Evolutionary conservation across 1,284 basidiomycete genomes (phyloP).

Genomic region (Inonotus hispidus): DNA sequence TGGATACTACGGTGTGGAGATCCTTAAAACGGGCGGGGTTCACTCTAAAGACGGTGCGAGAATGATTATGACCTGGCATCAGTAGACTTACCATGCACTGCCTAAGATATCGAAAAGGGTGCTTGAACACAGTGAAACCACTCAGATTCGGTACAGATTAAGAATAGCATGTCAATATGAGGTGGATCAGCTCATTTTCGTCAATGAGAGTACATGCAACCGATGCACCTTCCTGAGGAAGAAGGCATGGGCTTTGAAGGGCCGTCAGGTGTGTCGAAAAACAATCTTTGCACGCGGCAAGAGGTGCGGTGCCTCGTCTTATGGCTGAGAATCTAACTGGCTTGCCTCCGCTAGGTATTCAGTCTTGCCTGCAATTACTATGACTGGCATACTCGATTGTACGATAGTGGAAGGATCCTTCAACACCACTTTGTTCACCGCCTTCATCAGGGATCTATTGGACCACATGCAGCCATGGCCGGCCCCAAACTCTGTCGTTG

Average conservation of each 20-base stretch:
- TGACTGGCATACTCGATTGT: conserved; percentile 25
- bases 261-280: conserved; percentile 24
- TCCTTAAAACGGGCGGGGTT: conserved; percentile 21
- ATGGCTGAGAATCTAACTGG: conserved; percentile 11
- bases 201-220: no score
- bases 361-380: conserved; percentile 24
- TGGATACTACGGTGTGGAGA: conserved; percentile 22
- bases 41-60: conserved; percentile 22
- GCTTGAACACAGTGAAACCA: conserved; percentile 24
- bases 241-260: conserved; percentile 28
- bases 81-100: not conserved
- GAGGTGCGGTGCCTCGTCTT: conserved; percentile 22
- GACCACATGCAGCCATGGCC: conserved; percentile 29
- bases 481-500: conserved; percentile 26
- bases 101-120: conserved; percentile 24
- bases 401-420: conserved; percentile 26
- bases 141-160: conserved; percentile 20
- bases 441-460: conserved; percentile 29
- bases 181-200: no score
- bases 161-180: conserved; percentile 24
- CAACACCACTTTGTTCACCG: conserved; percentile 21
- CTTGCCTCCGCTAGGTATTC: conserved; percentile 19
- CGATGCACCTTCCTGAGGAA: conserved; percentile 21
- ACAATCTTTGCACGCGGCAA: conserved; percentile 31
- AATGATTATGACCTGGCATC: no score